Conservation (phyloP, 2,329 filamentous ascomycete genomes). For the Fusarium acutatum region DNA sequence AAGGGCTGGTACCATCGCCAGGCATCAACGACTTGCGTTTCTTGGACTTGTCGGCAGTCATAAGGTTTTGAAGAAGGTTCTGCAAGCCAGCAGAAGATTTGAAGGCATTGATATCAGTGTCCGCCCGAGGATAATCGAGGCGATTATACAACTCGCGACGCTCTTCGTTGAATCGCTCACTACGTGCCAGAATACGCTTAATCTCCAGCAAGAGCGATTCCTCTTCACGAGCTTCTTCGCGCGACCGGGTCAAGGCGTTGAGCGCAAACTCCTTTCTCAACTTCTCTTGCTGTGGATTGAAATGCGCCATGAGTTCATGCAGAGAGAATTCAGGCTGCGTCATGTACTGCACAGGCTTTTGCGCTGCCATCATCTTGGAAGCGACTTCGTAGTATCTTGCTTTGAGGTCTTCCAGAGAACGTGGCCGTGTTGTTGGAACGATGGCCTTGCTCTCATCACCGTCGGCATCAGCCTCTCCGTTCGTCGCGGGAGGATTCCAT, state of each 20-base stretch:
- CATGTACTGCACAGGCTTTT: conserved; percentile 87
- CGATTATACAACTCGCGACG: conserved; percentile 86
- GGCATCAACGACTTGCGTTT: conserved; percentile 80
- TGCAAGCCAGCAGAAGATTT: conserved; percentile 83
- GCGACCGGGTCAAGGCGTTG: conserved; percentile 78
- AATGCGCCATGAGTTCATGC: conserved; percentile 87
- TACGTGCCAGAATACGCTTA: conserved; percentile 87
- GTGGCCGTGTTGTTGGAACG: conserved; percentile 60
- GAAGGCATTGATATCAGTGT: conserved; percentile 79
- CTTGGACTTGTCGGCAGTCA: conserved; percentile 86
- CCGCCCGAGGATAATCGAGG: conserved; percentile 79
- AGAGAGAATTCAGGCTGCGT: conserved; percentile 81
- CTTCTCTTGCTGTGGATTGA: conserved; percentile 81
- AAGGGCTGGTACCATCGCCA: conserved; percentile 62
- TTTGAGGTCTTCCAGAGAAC: conserved; percentile 91
- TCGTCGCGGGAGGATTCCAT: conserved; percentile 61
- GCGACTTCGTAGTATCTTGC: conserved; percentile 88
- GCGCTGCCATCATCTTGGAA: conserved; percentile 80
- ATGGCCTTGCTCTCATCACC: conserved; percentile 62
- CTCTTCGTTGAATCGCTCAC: conserved; percentile 87
- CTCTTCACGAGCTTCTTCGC: conserved; percentile 92
- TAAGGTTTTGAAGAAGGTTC: conserved; percentile 81
- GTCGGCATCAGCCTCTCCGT: conserved; percentile 56
- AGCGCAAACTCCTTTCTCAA: conserved; percentile 86
- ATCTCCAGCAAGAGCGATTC: conserved; percentile 89